Conservation (phyloP, 768 basidiomycete species). For the Porphyrellus cyaneotinctus region DNA sequence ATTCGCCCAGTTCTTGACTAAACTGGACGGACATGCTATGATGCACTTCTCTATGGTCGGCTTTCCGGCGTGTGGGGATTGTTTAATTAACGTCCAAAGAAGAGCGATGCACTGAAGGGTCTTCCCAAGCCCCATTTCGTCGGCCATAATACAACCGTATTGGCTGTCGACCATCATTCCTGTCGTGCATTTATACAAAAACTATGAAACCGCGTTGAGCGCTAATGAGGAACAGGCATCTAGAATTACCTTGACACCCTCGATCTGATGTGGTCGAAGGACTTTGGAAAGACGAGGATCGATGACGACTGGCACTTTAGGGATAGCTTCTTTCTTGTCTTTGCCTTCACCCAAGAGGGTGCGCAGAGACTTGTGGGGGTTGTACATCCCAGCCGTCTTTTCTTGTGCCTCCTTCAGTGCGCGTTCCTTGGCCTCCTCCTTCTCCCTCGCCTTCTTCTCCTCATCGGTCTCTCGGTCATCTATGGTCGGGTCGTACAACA, state of each 20-base stretch:
- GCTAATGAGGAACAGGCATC: background rate
- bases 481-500: constrained; percentile 93
- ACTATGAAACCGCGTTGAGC: constrained; percentile 46
- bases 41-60: constrained; percentile 94
- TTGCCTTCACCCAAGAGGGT: constrained; percentile 68
- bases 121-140: constrained; percentile 98
- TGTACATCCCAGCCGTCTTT: constrained; percentile 71
- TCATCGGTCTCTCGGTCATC: constrained; percentile 90
- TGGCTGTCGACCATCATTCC: constrained; percentile 91
- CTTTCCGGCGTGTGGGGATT: constrained; percentile 85
- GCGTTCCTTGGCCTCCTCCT: constrained; percentile 64
- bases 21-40: constrained; percentile 93
- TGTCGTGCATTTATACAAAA: constrained; percentile 91
- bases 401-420: constrained; percentile 61
- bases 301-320: constrained; percentile 95
- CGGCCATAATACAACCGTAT: constrained; percentile 97
- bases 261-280: constrained; percentile 94
- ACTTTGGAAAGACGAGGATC: constrained; percentile 86
- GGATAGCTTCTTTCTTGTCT: constrained; percentile 57
- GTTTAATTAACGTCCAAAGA: constrained; percentile 92
- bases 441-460: constrained; percentile 69
- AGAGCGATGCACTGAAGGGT: constrained; percentile 95
- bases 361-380: constrained; percentile 90
- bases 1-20: constrained; percentile 99
- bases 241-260: constrained; percentile 83